Percentiles rank a stretch among this genome's conserved stretches.
Evolutionary conservation across 495 filamentous ascomycete species (phyloP).

Genomic region (Neurospora sublineolata): DNA sequence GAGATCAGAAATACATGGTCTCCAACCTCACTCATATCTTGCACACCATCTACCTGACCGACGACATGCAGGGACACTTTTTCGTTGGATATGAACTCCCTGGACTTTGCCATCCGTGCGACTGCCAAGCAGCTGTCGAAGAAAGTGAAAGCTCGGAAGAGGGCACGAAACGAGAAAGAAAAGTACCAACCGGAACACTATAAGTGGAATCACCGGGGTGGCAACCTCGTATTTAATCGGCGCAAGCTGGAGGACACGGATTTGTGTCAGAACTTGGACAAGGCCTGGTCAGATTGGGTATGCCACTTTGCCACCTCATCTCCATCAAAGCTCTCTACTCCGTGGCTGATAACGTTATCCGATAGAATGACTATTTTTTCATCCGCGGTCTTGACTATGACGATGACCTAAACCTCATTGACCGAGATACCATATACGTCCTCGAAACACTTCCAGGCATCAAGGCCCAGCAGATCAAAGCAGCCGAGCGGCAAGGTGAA

Average conservation of each 20-base stretch:
- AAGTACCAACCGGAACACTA: neutral
- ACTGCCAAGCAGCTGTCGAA: neutral
- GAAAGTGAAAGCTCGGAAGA: neutral
- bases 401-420: neutral
- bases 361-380: constrained; percentile 3
- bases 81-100: neutral
- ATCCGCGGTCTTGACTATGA: neutral
- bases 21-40: neutral
- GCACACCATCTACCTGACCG: neutral
- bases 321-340: neutral
- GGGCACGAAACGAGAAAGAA: neutral
- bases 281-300: constrained; percentile 3
- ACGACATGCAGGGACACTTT: neutral
- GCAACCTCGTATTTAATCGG: constrained; percentile 1
- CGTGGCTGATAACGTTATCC: neutral
- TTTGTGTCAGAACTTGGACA: neutral
- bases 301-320: neutral
- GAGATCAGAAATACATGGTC: neutral
- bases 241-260: neutral
- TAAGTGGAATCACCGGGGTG: neutral
- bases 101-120: neutral
- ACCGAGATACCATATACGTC: neutral
- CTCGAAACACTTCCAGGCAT: constrained; percentile 2
- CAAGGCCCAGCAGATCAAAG: neutral
- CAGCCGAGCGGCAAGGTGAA: neutral